Evolutionary conservation across 495 filamentous ascomycete genomes (phyloP), one percentile per base, ranked within the genome.

Genomic region (Xylaria acuta): DNA sequence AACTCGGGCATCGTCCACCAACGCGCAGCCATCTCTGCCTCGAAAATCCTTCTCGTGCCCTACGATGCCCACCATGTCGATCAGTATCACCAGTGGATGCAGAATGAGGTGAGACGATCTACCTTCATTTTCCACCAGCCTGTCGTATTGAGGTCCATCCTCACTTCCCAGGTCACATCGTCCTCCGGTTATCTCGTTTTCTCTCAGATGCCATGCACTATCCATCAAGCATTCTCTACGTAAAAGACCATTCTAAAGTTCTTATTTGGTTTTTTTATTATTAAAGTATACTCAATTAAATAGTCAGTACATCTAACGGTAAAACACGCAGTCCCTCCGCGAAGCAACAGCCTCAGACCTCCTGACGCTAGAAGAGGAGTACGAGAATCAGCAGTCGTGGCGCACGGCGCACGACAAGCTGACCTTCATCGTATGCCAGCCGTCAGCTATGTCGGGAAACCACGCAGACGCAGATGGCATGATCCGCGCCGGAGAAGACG

Each of bases 31-130:
- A 77, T 97, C 64, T 89, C 88, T 8, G 92, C 91, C 3, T 80
- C 87, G 1, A 84, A 82, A 51, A 81, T 92, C 56, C 85, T 96
- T 25, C 86, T 97, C 40, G 94, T 97, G 51, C 94, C 94, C 7
- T 97, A 97, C 77, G 93, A 92, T 45, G 81, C 82, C 68, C 90
- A 89, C 81, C 94, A 97, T 83, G 94, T 97, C 43, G 86, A 86
- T 11, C 90, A 85, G 3, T 97, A 97, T 74, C 92, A 97, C 74
- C 82, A 88, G 76, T 97, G 94, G 94, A 97, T 97, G 94, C 85
- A 95, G 85, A 91, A 96, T 75, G 86, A 90, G 69, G 93, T 95
- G 83, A 66, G 78, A 71, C 32, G 22, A 56, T 62, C 34, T 32
- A 0, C n/a, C 8, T 25, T 16, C 5, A 6, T 3, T 22, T 22